Evolutionary conservation across 148 eudicot species (phyloP), one percentile per base, ranked within the genome.

Genomic region (Nyssa sinensis): DNA sequence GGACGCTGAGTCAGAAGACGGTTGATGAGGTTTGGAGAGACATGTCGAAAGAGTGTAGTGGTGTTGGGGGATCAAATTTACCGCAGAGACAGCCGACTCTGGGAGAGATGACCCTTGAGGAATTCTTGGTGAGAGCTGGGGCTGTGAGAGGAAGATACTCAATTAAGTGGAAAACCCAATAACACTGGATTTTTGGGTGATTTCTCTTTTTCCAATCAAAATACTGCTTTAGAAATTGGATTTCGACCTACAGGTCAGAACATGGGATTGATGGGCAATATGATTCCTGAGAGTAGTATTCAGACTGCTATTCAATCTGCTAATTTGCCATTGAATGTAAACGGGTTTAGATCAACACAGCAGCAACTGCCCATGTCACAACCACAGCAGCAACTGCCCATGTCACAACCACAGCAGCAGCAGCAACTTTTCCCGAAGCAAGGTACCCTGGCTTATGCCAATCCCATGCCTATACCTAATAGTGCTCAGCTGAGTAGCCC

Each of bases 11-110:
- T 76, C 83, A 83, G 71, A 93, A 84, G 71, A 93, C 90, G 1
- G 98, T 93, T 10, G 98, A 93, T 70, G 92, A 93, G 74, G 96
- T 93, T 1, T 93, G 98, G 98, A 84, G 74, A 74, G 92, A 86
- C 60, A 67, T 93, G 31, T 75, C 90, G 2, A 90, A 87, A 73
- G 96, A 89, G 47, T 86, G 72, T 64, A 81, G 61, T 64, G 64
- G 69, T n/a, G 67, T 28, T 10, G 66, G 62, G 55, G 84, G 74
- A 44, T 62, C 80, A 37, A 74, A 61, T 77, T 73, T 74, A 57
- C 78, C 87, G 16, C 86, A 75, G 67, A 84, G 89, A 79, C 86
- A 91, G 68, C 90, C 62, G 51, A 93, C 97, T 64, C 69, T 93
- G 27, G 94, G 98, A 1, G 98, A 93, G 85, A 83, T 91, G 41